These are phyloP conservation scores for Didymella sp. DNA, from an alignment of 2,329 filamentous ascomycete genomes.

Conservation along the genomic window DNA sequence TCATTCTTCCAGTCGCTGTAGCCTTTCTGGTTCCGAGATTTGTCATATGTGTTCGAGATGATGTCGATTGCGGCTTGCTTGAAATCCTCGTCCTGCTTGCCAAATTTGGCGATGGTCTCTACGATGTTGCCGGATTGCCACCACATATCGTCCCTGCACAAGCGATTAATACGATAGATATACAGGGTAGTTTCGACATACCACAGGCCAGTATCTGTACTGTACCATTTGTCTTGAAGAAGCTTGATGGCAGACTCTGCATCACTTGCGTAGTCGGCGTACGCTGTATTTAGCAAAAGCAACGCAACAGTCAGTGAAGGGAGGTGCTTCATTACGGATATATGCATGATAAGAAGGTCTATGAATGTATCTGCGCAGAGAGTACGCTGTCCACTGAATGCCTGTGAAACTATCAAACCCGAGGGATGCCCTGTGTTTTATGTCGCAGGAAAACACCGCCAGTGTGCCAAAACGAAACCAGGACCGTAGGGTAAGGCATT, in stretches of 20 bases:
- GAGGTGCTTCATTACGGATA: constrained; percentile 25
- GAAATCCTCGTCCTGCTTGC: constrained; percentile 37
- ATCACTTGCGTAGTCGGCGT: constrained; percentile 38
- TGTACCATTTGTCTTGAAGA: constrained; percentile 45
- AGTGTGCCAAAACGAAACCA: constrained; percentile 24
- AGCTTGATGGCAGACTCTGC: constrained; percentile 38
- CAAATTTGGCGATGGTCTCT: constrained; percentile 45
- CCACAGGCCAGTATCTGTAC: constrained; percentile 44
- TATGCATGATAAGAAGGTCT: not conserved
- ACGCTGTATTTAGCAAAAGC: constrained; percentile 1
- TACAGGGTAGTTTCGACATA: constrained; percentile 17
- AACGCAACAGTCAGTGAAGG: constrained; percentile 16
- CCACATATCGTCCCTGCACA: constrained; percentile 38
- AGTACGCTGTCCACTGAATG: not conserved
- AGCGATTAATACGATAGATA: constrained; percentile 1
- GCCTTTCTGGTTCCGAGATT: constrained; percentile 37
- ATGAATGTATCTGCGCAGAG: not conserved
- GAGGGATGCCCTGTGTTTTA: constrained; percentile 28
- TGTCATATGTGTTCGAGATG: constrained; percentile 44
- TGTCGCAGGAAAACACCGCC: constrained; percentile 22
- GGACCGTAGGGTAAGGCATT: constrained; percentile 14
- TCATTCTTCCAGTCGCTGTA: constrained; percentile 57
- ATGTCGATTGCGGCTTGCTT: constrained; percentile 39
- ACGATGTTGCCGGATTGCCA: constrained; percentile 50
- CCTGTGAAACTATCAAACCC: constrained; percentile 5